phyloP scores from a whole-genome alignment of 2,329 filamentous ascomycete genomes.

The Zasmidium citrigriseum region DNA sequence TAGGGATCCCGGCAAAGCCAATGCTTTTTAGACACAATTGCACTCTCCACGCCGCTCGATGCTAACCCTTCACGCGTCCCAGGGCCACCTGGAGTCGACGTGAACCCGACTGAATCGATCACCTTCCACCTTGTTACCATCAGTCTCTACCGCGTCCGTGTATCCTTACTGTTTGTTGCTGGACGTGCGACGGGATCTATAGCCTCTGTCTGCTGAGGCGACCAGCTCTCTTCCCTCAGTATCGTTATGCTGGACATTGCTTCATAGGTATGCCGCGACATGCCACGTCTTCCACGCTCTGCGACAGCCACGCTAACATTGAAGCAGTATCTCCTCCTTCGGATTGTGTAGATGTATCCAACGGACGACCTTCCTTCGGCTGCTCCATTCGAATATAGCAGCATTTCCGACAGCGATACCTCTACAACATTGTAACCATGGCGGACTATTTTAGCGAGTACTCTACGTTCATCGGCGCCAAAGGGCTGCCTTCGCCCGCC shows the following conservation, averaged over 20 bases:
- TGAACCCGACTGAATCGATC: neutral
- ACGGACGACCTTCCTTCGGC: slow-evolving; percentile 33
- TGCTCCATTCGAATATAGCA: slow-evolving; percentile 6
- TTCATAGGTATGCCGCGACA: slow-evolving; percentile 6
- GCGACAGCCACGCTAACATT: slow-evolving; percentile 5
- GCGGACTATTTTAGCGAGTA: slow-evolving; percentile 51
- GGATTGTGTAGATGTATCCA: slow-evolving; percentile 19
- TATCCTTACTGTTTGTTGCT: slow-evolving; percentile 3
- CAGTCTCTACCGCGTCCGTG: slow-evolving; percentile 18
- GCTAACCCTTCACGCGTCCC: slow-evolving; percentile 14
- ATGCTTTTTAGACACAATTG: slow-evolving; percentile 14
- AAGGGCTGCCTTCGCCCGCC: slow-evolving; percentile 67
- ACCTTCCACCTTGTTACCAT: slow-evolving; percentile 5
- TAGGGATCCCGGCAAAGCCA: slow-evolving; percentile 16
- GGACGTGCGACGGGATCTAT: neutral
- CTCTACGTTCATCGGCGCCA: slow-evolving; percentile 48
- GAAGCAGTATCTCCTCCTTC: slow-evolving; percentile 11
- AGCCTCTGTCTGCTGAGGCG: slow-evolving; percentile 1
- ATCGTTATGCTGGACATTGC: slow-evolving; percentile 8
- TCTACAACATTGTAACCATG: slow-evolving; percentile 22
- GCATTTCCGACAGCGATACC: neutral
- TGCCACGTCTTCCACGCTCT: neutral
- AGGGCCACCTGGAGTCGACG: slow-evolving; percentile 11
- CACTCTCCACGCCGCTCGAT: slow-evolving; percentile 10
- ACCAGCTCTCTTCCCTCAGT: neutral